Base-by-base conservation (phyloP, 2,329 filamentous ascomycete genomes). In the Acrocalymma vagum region DNA sequence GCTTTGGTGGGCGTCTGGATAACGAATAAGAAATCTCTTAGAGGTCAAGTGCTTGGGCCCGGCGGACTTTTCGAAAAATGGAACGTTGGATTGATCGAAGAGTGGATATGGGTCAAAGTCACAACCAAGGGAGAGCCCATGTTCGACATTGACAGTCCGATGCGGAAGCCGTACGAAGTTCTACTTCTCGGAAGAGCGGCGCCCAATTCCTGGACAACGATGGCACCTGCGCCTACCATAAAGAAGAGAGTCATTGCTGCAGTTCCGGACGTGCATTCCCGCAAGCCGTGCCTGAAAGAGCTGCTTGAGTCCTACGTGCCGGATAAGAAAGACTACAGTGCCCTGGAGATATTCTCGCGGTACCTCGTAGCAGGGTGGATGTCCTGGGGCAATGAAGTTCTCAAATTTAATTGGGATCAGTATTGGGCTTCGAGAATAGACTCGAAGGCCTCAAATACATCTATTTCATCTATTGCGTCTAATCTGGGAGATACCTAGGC, bases 51-150 rank as follows among this genome's bases (percentile, higher is more conserved):
- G 13, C 69, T 90, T 0, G 78, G 60, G 28, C 73, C 76, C 0
- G 65, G 72, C 2, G 85, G 85, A 1, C 51, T 92, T 2, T 86
- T 92, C 50, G 76, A 79, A 6, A 67, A 74, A 22, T 90, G 86
- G 86, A 85, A 82, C 16, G 70, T 93, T 0, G 77, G 84, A 35
- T 61, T 82, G 9, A 74, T 82, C 0, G 81, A 85, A 32, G 86
- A 92, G 62, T 93, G 88, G 88, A 77, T 84, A 2, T 94, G 88
- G 88, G 66, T 92, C 32, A 94, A 94, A 65, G 78, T 87, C 9
- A 89, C 88, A 0, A 65, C 67, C 0, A 52, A 65, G 0, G 88
- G 88, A 0, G 82, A 87, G 61, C 84, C 87, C 0, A 75, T 91
- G 18, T 81, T 80, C 43, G 67, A 78, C 21, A 39, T 88, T 2